A percentile compares a stretch with the other conserved stretches of the same genome.
Conservation (phyloP, 768 basidiomycete genomes). For the Suillus placidus region DNA sequence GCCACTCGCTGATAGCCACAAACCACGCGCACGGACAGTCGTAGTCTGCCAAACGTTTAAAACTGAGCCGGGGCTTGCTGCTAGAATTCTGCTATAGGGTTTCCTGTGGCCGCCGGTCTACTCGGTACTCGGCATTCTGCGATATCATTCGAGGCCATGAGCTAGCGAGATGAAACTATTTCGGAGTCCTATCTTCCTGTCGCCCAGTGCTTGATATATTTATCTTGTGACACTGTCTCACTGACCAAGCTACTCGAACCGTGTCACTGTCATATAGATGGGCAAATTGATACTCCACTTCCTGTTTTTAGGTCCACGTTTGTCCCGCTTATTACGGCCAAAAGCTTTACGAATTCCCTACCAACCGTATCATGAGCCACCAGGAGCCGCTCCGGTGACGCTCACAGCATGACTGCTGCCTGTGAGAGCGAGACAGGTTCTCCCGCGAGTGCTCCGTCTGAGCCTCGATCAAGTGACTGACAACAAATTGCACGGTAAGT, state of each 20-base stretch:
- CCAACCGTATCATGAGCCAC: not conserved
- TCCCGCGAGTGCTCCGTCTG: not conserved
- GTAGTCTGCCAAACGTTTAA: not conserved
- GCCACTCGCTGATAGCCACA: conserved; percentile 17
- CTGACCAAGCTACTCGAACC: not conserved
- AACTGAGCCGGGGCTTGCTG: not conserved
- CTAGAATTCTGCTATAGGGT: not conserved
- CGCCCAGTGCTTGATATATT: not conserved
- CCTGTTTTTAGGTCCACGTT: conserved; percentile 16
- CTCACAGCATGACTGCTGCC: not conserved
- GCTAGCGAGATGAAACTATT: conserved; percentile 1
- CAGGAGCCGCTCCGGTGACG: not conserved
- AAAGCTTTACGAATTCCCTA: not conserved
- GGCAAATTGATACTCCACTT: conserved; percentile 7
- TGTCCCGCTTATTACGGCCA: conserved; percentile 14
- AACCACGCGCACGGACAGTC: conserved; percentile 8
- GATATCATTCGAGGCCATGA: not conserved
- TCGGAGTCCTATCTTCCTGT: conserved; percentile 8
- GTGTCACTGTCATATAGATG: conserved; percentile 1
- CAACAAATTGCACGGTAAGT: conserved; percentile 1
- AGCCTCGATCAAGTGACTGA: not conserved
- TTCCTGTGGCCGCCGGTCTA: not conserved
- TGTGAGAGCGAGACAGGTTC: not conserved
- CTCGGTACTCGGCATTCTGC: not conserved
- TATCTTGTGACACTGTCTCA: not conserved